Evolutionary conservation across 257 asterid genomes (phyloP), one percentile per base, ranked within the genome.

Genomic region (Plantago elongata): DNA sequence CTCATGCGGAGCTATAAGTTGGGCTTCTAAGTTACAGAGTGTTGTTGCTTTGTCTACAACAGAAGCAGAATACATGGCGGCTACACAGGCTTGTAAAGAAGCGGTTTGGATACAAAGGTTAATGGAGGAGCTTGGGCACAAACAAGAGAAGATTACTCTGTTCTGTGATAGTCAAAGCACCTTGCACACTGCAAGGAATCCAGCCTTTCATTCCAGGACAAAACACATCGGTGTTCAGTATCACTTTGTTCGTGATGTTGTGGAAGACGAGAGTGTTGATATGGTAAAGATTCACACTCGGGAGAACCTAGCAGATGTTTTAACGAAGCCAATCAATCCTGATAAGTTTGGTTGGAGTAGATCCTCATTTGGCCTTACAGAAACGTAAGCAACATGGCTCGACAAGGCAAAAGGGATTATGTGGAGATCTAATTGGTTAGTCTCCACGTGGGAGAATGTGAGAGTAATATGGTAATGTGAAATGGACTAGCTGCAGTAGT

Each of bases 11-110:
- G 56, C 30, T 17, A 30, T 51, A 51, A 51, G 56, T 3, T 51
- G 56, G 56, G 56, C 56, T 51, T 51, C 34, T 3, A 51, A 51
- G 56, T 16, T 16, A 51, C 56, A 51, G 34, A 51, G 56, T 51
- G 34, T 51, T 51, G 56, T 51, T 3, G 56, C 56, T 51, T 30
- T 51, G 34, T 51, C 56, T 51, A 51, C 56, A 15, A 51, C 30
- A 9, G 56, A 51, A 51, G 56, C 56, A 7, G 34, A 51, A 51
- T 51, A 51, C 6, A 51, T 51, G 54, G 56, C 17, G 2, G 56
- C 56, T 51, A 51, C 56, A 51, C 56, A 15, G 16, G 56, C 34
- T 7, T 17, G 34, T 17, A 51, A 17, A 51, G 56, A 17, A 16
- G 56, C 56, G 1, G 22, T 17, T 9, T 51, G 56, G 34, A 51